These are phyloP conservation scores for Pistacia vera DNA, from an alignment of 345 rosid genomes.

Conservation along the genomic window DNA sequence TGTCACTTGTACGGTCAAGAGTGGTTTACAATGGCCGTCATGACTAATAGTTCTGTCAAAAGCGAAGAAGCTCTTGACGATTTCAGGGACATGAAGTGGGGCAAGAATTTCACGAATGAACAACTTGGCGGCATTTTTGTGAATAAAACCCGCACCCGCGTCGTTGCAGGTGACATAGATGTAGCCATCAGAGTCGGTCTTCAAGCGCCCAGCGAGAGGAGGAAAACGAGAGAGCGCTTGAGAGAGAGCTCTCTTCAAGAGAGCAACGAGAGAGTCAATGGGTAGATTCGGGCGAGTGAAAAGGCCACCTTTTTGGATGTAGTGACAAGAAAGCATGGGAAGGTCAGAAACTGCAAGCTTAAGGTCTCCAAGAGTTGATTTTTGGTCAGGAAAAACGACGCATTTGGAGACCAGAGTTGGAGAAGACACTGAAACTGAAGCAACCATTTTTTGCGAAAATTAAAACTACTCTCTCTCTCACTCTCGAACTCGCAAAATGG, in stretches of 20 bases:
- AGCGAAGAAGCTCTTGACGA: constrained; percentile 57
- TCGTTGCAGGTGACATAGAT: constrained; percentile 69
- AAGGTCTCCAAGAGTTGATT: constrained; percentile 59
- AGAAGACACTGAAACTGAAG: constrained; percentile 22
- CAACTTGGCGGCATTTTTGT: constrained; percentile 44
- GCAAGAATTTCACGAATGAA: constrained; percentile 44
- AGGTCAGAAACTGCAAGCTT: constrained; percentile 94
- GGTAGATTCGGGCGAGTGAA: constrained; percentile 51
- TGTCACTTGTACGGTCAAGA: constrained; percentile 86
- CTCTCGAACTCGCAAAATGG: too few species aligned
- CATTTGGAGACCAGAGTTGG: constrained; percentile 49
- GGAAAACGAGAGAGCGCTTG: constrained; percentile 65
- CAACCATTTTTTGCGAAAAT: constrained; percentile 11
- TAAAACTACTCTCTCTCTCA: not conserved
- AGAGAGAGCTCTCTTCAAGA: constrained; percentile 52
- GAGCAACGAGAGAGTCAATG: constrained; percentile 30
- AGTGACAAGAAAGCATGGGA: constrained; percentile 95
- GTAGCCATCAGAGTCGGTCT: constrained; percentile 49
- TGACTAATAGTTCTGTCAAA: constrained; percentile 72
- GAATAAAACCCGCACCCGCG: constrained; percentile 68
- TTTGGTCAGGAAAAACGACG: constrained; percentile 53
- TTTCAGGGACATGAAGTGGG: constrained; percentile 59
- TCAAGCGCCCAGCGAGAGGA: constrained; percentile 89
- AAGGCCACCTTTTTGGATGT: constrained; percentile 87
- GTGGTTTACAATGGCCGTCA: constrained; percentile 69